These are phyloP conservation scores for Lactarius akahatsu DNA, from an alignment of 768 basidiomycete species.

Conservation along the genomic window DNA sequence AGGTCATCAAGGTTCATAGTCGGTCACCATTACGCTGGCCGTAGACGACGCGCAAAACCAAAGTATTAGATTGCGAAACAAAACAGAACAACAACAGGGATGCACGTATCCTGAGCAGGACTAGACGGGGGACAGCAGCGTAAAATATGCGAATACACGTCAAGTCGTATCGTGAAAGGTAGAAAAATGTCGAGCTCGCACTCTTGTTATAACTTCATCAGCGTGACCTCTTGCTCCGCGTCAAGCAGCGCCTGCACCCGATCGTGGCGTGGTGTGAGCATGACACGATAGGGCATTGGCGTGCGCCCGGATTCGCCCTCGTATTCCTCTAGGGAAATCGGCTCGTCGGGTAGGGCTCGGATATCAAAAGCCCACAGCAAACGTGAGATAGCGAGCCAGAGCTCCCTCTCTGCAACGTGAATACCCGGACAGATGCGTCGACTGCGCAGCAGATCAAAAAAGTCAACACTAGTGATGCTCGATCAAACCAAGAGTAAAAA, in stretches of 20 bases:
- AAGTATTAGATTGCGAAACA: background rate
- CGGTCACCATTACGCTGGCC: background rate
- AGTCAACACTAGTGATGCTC: slow-evolving; percentile 1
- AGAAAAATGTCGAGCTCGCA: background rate
- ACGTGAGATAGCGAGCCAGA: slow-evolving; percentile 46
- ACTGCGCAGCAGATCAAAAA: slow-evolving; percentile 11
- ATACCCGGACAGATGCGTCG: slow-evolving; percentile 46
- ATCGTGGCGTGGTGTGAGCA: slow-evolving; percentile 31
- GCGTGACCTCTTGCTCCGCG: slow-evolving; percentile 20
- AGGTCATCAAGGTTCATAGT: background rate
- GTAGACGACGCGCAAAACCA: background rate
- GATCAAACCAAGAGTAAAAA: background rate
- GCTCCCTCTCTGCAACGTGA: slow-evolving; percentile 46
- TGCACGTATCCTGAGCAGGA: background rate
- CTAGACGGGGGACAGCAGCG: background rate
- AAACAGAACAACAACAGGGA: background rate
- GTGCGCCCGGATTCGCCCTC: slow-evolving; percentile 48
- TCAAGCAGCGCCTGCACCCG: slow-evolving; percentile 20
- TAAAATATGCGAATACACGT: background rate
- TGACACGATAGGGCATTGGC: slow-evolving; percentile 44
- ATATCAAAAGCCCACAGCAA: slow-evolving; percentile 51
- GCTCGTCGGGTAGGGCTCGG: slow-evolving; percentile 42
- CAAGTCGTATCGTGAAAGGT: background rate
- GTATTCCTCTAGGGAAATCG: slow-evolving; percentile 48
- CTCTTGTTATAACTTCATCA: slow-evolving; percentile 14